A percentile compares a stretch with the other conserved stretches of the same genome.
These are phyloP conservation scores for Boletus reticulatus DNA, from an alignment of 768 basidiomycete genomes.

Conservation along the genomic window DNA sequence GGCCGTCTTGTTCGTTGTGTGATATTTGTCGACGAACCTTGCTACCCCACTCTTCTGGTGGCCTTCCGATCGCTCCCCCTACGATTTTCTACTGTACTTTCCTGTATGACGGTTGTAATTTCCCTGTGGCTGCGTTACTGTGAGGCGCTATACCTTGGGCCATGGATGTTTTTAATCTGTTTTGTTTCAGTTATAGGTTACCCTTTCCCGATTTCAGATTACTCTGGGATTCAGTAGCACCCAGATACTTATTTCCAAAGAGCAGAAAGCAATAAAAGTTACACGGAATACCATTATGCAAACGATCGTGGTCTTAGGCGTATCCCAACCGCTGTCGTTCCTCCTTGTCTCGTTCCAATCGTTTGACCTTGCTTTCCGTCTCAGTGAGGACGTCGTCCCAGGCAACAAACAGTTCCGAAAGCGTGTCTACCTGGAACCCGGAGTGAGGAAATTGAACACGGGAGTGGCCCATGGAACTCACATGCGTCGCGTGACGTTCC, in stretches of 20 bases:
- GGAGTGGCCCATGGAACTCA: constrained; percentile 32
- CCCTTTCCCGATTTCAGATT: constrained; percentile 5
- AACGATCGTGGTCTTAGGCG: constrained; percentile 29
- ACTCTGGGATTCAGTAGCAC: constrained; percentile 9
- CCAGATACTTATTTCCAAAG: constrained; percentile 9
- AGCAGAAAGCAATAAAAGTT: constrained; percentile 16
- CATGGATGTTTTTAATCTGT: constrained; percentile 11
- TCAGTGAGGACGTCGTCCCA: constrained; percentile 81
- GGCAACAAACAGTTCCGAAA: constrained; percentile 80
- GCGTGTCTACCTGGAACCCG: constrained; percentile 60
- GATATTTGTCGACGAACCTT: constrained; percentile 1
- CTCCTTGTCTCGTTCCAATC: constrained; percentile 57
- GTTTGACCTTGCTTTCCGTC: constrained; percentile 56
- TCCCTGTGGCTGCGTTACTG: constrained; percentile 10
- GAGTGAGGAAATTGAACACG: background rate
- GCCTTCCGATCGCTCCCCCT: constrained; percentile 3
- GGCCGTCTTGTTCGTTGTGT: constrained; percentile 10
- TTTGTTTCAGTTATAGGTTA: constrained; percentile 1
- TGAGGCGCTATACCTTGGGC: constrained; percentile 7
- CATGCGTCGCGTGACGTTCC: constrained; percentile 69
- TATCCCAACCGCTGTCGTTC: constrained; percentile 64
- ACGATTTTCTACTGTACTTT: constrained; percentile 19
- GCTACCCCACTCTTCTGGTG: constrained; percentile 6
- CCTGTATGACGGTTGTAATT: constrained; percentile 22
- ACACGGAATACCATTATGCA: constrained; percentile 14